Evolutionary conservation across 768 basidiomycete species (phyloP).

Genomic region (Kwoniella bestiolae): DNA sequence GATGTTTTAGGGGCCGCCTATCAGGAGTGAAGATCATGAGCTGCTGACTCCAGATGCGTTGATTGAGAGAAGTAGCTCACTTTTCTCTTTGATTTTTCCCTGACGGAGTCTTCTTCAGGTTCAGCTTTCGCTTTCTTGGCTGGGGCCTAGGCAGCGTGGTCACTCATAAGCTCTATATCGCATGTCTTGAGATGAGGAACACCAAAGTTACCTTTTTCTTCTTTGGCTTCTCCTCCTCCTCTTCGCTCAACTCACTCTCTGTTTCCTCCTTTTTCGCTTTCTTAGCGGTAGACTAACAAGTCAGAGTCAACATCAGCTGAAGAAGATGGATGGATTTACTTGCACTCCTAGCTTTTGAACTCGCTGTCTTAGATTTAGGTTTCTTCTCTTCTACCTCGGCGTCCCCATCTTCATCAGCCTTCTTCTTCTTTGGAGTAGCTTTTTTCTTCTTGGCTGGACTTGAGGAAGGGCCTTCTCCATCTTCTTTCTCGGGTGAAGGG

Average conservation of each 20-base stretch:
- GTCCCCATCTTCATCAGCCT: slow-evolving; percentile 19
- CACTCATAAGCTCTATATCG: background rate
- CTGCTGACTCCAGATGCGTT: too few relatives aligned
- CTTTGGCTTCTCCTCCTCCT: slow-evolving; percentile 25
- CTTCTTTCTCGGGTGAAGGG: slow-evolving; percentile 37
- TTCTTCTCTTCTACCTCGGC: slow-evolving; percentile 23
- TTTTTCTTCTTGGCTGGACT: slow-evolving; percentile 55
- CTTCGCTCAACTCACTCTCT: slow-evolving; percentile 38
- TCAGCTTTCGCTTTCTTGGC: slow-evolving; percentile 44
- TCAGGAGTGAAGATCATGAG: too few relatives aligned
- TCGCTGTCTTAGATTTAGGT: slow-evolving; percentile 25
- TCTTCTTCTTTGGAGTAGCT: slow-evolving; percentile 22
- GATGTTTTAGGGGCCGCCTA: slow-evolving; percentile 34
- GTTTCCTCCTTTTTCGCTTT: slow-evolving; percentile 20
- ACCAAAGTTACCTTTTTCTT: background rate
- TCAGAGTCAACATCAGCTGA: background rate
- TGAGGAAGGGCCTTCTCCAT: slow-evolving; percentile 34
- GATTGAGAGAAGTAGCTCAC: background rate
- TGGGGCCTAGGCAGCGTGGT: background rate
- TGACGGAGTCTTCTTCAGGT: slow-evolving; percentile 53
- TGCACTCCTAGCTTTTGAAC: background rate
- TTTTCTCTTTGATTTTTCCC: slow-evolving; percentile 23
- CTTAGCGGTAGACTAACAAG: slow-evolving; percentile 1
- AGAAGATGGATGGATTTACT: background rate
- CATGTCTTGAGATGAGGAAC: slow-evolving; percentile 8